Percentiles rank a stretch among this genome's conserved stretches.
These are phyloP conservation scores for Chrysosporium queenslandicum DNA, from an alignment of 2,329 filamentous ascomycete species.

Conservation along the genomic window DNA sequence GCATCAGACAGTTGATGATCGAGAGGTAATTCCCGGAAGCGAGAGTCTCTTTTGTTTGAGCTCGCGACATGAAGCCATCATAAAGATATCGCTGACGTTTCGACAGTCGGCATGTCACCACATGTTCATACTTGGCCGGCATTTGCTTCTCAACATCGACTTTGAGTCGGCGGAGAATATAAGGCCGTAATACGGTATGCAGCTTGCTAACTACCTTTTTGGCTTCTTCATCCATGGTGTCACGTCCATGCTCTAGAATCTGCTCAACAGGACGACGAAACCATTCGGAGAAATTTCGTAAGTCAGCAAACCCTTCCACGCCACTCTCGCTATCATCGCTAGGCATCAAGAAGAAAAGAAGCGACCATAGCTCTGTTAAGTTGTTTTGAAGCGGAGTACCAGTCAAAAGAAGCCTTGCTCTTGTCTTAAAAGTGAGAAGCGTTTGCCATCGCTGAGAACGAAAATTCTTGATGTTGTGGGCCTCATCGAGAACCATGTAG, in stretches of 20 bases:
- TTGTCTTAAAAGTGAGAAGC: conserved; percentile 84
- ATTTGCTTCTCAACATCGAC: conserved; percentile 98
- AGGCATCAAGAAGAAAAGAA: conserved; percentile 93
- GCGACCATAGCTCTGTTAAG: conserved; percentile 88
- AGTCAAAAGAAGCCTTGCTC: conserved; percentile 74
- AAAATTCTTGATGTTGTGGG: conserved; percentile 99
- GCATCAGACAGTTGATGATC: conserved; percentile 98
- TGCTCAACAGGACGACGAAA: conserved; percentile 92
- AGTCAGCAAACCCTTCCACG: conserved; percentile 78
- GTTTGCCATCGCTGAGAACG: conserved; percentile 96
- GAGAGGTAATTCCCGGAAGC: conserved; percentile 91
- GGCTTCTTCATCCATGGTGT: conserved; percentile 89
- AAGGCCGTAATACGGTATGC: conserved; percentile 86
- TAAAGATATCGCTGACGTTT: conserved; percentile 93
- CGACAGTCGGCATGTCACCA: conserved; percentile 88
- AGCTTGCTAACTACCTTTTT: conserved; percentile 85
- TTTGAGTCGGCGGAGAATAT: conserved; percentile 81
- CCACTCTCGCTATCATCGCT: conserved; percentile 63
- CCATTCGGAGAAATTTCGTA: conserved; percentile 95
- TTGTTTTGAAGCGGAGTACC: conserved; percentile 97
- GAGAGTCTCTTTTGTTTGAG: conserved; percentile 79
- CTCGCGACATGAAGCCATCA: conserved; percentile 86
- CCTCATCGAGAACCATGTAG: conserved; percentile 96
- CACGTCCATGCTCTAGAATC: conserved; percentile 86
- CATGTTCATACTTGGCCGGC: conserved; percentile 95